These are phyloP conservation scores for Saccharomyces hybrid DNA, from an alignment of 1,139 yeast genomes.

Conservation along the genomic window DNA sequence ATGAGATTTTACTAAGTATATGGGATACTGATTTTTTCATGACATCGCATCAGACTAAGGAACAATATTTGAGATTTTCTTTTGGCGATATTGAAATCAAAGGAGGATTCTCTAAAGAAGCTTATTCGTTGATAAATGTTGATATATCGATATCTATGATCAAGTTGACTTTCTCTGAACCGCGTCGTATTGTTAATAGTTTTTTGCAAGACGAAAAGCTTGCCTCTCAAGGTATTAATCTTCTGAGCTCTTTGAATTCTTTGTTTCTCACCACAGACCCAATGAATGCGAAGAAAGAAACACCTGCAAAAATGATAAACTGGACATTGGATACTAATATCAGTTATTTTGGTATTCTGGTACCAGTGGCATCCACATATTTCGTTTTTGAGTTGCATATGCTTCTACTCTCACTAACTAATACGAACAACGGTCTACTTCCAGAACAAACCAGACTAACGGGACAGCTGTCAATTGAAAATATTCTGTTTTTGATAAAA, in stretches of 20 bases:
- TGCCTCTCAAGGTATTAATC: constrained; percentile 18
- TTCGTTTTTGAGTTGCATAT: constrained; percentile 27
- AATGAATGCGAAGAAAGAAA: not conserved
- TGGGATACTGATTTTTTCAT: constrained; percentile 22
- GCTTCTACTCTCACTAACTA: constrained; percentile 15
- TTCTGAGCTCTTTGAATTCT: constrained; percentile 10
- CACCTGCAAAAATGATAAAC: constrained; percentile 1
- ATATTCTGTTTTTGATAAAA: constrained; percentile 24
- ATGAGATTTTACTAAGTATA: constrained; percentile 14
- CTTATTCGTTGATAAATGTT: constrained; percentile 9
- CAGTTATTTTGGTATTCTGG: constrained; percentile 25
- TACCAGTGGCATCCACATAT: constrained; percentile 25
- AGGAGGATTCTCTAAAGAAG: constrained; percentile 7
- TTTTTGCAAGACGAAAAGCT: constrained; percentile 24
- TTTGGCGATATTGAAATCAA: constrained; percentile 18
- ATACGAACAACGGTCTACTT: constrained; percentile 8
- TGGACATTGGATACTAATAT: constrained; percentile 19
- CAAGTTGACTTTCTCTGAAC: constrained; percentile 27
- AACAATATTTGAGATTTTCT: constrained; percentile 24
- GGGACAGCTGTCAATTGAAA: constrained; percentile 24
- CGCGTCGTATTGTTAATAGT: constrained; percentile 20
- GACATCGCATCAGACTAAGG: constrained; percentile 24
- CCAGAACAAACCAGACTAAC: constrained; percentile 9
- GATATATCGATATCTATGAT: constrained; percentile 19
- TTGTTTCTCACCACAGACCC: constrained; percentile 4